Percentiles rank a stretch among this genome's conserved stretches.
phyloP scores from a whole-genome alignment of 768 basidiomycete species.

The Rhodocollybia butyracea region DNA sequence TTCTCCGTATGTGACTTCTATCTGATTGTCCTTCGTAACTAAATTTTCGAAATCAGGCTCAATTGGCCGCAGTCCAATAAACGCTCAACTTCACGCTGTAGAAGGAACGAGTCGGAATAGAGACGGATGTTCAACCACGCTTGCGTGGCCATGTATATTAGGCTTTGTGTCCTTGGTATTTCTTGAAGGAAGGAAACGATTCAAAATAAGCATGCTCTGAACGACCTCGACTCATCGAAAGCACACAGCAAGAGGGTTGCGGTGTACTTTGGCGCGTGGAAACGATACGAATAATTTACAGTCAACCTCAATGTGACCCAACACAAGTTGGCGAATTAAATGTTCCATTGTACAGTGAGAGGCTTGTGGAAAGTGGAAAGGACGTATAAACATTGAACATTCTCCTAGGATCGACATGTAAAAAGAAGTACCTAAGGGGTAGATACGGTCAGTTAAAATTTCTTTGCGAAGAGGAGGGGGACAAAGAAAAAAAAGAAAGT shows the following conservation, averaged over 20 bases:
- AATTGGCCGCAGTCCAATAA: conserved; percentile 8
- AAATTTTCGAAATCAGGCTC: background rate
- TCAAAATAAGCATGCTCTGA: background rate
- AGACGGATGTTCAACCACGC: background rate
- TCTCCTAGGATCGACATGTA: too few relatives aligned
- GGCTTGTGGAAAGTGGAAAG: too few relatives aligned
- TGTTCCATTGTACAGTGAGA: too few relatives aligned
- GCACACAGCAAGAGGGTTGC: too few relatives aligned
- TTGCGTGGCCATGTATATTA: background rate
- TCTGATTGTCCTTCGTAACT: background rate
- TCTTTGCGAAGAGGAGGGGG: background rate
- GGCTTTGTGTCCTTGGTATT: background rate
- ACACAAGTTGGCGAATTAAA: too few relatives aligned
- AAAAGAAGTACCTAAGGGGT: too few relatives aligned
- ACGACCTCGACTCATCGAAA: too few relatives aligned
- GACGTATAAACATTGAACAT: too few relatives aligned
- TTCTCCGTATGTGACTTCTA: conserved; percentile 35
- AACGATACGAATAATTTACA: too few relatives aligned
- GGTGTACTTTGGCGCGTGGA: too few relatives aligned
- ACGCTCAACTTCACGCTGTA: background rate
- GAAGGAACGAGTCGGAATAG: background rate
- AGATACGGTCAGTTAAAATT: background rate
- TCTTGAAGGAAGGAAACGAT: background rate
- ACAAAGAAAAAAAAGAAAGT: conserved; percentile 23
- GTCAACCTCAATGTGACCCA: too few relatives aligned